Percentiles rank a stretch among this genome's conserved stretches.
phyloP scores from a whole-genome alignment of 345 rosid species.

The Diplotaxis tenuifolia region DNA sequence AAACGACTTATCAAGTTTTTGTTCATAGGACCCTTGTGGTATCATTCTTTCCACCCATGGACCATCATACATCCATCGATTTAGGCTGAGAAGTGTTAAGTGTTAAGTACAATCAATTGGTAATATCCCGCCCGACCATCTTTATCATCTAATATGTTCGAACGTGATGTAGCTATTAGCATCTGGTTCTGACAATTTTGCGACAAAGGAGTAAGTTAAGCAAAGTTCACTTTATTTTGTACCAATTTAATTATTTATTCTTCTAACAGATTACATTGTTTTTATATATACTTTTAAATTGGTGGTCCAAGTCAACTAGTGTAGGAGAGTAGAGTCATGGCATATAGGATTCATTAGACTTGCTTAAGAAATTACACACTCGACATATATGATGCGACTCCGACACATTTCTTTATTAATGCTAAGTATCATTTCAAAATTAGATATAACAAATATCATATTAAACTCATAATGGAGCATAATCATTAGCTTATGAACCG shows the following conservation, averaged over 20 bases:
- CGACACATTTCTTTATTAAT: conserved; percentile 19
- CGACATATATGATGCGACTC: conserved; percentile 22
- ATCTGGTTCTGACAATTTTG: conserved; percentile 11
- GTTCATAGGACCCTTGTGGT: not conserved
- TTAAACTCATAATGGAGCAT: conserved; percentile 32
- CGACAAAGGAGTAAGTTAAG: conserved; percentile 6
- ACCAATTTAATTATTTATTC: not conserved
- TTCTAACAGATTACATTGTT: conserved; percentile 19
- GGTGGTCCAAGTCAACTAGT: conserved; percentile 26
- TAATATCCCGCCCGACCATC: not conserved
- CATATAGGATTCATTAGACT: conserved; percentile 11
- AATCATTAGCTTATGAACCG: conserved; percentile 37
- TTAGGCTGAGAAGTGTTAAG: not conserved
- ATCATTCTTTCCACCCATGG: not conserved
- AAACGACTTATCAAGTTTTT: not conserved
- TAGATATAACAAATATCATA: conserved; percentile 10
- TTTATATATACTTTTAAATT: not conserved
- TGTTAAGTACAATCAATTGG: not conserved
- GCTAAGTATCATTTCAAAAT: conserved; percentile 13
- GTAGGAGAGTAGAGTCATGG: conserved; percentile 8
- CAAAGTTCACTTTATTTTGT: conserved; percentile 9
- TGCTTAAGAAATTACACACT: conserved; percentile 21
- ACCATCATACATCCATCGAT: not conserved
- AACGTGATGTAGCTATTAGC: conserved; percentile 1
- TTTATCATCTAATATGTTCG: not conserved